Base-by-base conservation (phyloP, 345 rosid species). In the Populus ilicifolia region DNA sequence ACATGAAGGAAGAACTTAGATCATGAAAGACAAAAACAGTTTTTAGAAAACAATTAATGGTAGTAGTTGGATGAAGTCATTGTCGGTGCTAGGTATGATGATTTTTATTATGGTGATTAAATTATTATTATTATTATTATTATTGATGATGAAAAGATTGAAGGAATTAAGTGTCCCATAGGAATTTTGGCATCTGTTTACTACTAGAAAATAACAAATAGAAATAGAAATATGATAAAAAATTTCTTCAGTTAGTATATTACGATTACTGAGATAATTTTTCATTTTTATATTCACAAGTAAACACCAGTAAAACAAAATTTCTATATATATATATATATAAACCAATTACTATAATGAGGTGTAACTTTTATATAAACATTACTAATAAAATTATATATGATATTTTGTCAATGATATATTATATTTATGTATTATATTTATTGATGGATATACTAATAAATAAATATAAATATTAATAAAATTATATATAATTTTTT, bases 21-120 rank as follows among this genome's bases (percentile, higher is more conserved):
- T 52, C 41, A 27, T 71, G n/a, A 41, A 18, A 13, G 29, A 23
- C 10, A 36, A 66, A 27, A 8, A 56, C 30, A 61, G 30, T 1
- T 7, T 1, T 23, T 25, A 44, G 9, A 27, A 48, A 69, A 38
- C 17, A 54, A 41, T 62, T 29, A 63, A 75, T 39, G 77, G 77
- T 9, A 36, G 70, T 44, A 20, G 77, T 41, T 75, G 35, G 70
- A 30, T 65, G 77, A 36, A 9, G 54, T 74, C 69, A 61, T 38
- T 63, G 20, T 25, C 36, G 36, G 36, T 33, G 36, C 36, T 33
- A 75, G 29, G 41, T 25, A 20, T 74, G 77, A 63, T 74, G 63
- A 63, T 9, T 74, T 21, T 61, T 62, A 16, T 52, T 52, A 52
- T 52, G 59, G 65, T 64, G 46, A 64, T 46, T 74, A 18, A 33